Conservation (phyloP, 1,284 basidiomycete genomes). For the Blastosporella zonata region DNA sequence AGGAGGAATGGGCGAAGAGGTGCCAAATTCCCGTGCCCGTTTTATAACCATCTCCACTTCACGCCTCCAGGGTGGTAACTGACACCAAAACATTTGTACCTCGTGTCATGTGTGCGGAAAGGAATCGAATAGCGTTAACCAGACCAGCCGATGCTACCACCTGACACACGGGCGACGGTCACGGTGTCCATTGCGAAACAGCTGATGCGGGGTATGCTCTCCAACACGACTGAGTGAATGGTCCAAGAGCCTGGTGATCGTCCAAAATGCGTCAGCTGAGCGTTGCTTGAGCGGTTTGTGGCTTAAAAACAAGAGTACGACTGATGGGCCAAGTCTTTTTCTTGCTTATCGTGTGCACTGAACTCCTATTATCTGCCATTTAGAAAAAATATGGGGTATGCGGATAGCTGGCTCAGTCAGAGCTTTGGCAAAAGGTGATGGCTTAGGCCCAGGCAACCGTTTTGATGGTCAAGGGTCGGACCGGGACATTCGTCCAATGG, state of each 20-base stretch:
- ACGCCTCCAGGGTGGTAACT: conserved; percentile 5
- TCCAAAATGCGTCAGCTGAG: conserved; percentile 15
- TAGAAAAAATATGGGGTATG: too few relatives aligned
- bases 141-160: conserved; percentile 14
- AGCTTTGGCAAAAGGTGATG: too few relatives aligned
- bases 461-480: too few relatives aligned
- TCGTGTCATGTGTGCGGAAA: conserved; percentile 10
- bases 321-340: too few relatives aligned
- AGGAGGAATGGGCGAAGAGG: not conserved
- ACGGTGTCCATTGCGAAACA: conserved; percentile 12
- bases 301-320: too few relatives aligned
- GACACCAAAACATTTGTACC: conserved; percentile 4
- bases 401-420: too few relatives aligned
- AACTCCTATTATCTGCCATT: too few relatives aligned
- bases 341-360: too few relatives aligned
- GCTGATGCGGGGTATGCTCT: conserved; percentile 10
- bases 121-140: not conserved
- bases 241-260: conserved; percentile 16
- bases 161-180: conserved; percentile 13
- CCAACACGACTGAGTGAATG: conserved; percentile 11
- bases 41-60: conserved; percentile 11
- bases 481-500: too few relatives aligned
- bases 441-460: too few relatives aligned
- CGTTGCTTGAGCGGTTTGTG: too few relatives aligned
- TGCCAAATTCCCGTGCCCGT: conserved; percentile 6